Base-by-base conservation (phyloP, 495 filamentous ascomycete genomes). In the Xylaria cubensis region DNA sequence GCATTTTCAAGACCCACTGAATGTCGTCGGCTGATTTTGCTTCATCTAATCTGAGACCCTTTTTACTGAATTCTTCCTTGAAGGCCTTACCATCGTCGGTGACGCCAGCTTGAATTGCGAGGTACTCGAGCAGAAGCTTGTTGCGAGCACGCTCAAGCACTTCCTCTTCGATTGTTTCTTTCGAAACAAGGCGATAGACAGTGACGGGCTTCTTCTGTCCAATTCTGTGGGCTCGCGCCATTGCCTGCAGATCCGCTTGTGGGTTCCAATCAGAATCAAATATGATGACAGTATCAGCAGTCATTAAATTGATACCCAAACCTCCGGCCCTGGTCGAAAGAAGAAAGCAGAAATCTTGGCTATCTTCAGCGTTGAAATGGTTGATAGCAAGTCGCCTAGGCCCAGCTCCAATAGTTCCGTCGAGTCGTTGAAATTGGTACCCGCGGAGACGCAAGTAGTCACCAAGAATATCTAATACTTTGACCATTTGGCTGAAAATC, bases 231-330 rank as follows among this genome's bases (percentile, higher is more conserved):
- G 97, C 97, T 74, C 96, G 90, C 56, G 96, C 95, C 96, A 99
- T 99, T 24, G 96, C 96, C 75, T 99, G 96, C 67, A 99, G 84
- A 86, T 99, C 96, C 0, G 96, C 96, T 79, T 99, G 96, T 17
- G 96, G 96, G 72, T 99, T 99, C 97, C 97, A 99, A 78, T 99
- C 96, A 0, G 97, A 98, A 79, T 99, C 96, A 75, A 98, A 98
- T 51, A 99, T 88, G 74, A 99, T 93, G 70, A 99, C 97, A 0
- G 97, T 98, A 78, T 99, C 96, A 2, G 96, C 96, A 61, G 96
- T 98, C 94, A 98, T 98, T 56, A 99, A 82, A 76, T 99, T 99
- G 84, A 99, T 98, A 61, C 96, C 96, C 21, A 99, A 88, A 78
- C 96, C 96, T 83, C 96, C 96, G 58, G 96, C 96, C 76, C 96